Conservation (phyloP, 2,329 filamentous ascomycete genomes). For the Ophiostoma tasmaniense region DNA sequence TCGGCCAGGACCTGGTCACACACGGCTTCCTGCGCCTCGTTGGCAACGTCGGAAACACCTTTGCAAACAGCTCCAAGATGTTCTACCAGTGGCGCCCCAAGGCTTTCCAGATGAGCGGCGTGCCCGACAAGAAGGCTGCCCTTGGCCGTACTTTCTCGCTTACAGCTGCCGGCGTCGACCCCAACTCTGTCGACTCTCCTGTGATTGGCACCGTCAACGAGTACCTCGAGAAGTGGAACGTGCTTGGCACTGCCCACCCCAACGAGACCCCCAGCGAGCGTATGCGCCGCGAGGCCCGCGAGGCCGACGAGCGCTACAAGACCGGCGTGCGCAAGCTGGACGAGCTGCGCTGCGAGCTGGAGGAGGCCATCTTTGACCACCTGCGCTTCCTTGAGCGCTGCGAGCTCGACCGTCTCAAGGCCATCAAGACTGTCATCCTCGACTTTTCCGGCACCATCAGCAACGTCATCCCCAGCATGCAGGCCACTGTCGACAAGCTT, state of each 20-base stretch:
- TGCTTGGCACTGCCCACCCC: constrained; percentile 79
- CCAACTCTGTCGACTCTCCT: constrained; percentile 63
- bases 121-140: constrained; percentile 77
- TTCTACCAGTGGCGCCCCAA: constrained; percentile 96
- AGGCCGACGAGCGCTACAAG: constrained; percentile 93
- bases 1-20: constrained; percentile 84
- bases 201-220: constrained; percentile 76
- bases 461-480: constrained; percentile 93
- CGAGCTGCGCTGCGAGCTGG: constrained; percentile 83
- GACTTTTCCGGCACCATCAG: constrained; percentile 96
- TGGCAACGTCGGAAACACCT: constrained; percentile 88
- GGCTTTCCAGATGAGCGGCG: constrained; percentile 76
- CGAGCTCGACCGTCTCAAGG: constrained; percentile 90
- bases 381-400: constrained; percentile 95
- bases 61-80: constrained; percentile 95
- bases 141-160: constrained; percentile 68
- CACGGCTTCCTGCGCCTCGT: constrained; percentile 83
- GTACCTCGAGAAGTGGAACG: constrained; percentile 86
- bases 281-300: constrained; percentile 77
- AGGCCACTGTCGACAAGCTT: constrained; percentile 96
- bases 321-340: constrained; percentile 76
- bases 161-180: constrained; percentile 36
- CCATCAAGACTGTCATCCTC: constrained; percentile 94
- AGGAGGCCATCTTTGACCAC: constrained; percentile 88
- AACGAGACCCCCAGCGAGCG: constrained; percentile 86